Conservation (phyloP, 805 yeast genomes). For the Myxozyma mucilagina region DNA sequence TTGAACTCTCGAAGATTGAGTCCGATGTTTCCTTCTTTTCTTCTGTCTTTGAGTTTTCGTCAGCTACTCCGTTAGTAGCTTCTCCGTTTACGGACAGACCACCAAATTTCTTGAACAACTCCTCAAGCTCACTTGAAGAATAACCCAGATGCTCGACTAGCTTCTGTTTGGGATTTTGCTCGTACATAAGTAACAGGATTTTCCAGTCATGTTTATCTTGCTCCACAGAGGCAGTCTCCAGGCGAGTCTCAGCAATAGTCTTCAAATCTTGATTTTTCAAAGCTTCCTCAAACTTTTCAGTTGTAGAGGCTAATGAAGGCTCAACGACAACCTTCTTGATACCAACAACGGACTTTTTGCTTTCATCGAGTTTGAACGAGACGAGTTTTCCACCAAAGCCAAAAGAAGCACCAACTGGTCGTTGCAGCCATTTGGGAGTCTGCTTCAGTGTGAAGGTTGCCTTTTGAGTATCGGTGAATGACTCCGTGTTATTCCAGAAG, state of each 20-base stretch:
- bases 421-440: constrained; percentile 86
- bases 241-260: constrained; percentile 56
- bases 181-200: constrained; percentile 40
- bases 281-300: constrained; percentile 53
- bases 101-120: constrained; percentile 20
- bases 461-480: constrained; percentile 45
- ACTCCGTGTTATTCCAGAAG: constrained; percentile 66
- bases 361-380: constrained; percentile 13
- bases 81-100: constrained; percentile 28
- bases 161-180: constrained; percentile 37
- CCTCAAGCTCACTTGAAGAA: constrained; percentile 17
- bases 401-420: constrained; percentile 73
- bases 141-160: constrained; percentile 33
- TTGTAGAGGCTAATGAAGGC: constrained; percentile 33
- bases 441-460: constrained; percentile 71
- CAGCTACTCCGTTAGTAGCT: constrained; percentile 29
- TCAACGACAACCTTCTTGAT: constrained; percentile 48
- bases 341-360: constrained; percentile 36
- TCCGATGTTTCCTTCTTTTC: constrained; percentile 33
- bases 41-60: constrained; percentile 30
- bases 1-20: constrained; percentile 15
- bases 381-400: constrained; percentile 93
- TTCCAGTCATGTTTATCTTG: constrained; percentile 41
- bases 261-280: constrained; percentile 56
- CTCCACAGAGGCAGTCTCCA: constrained; percentile 38